Evolutionary conservation across 371 early-diverging fungal genomes (phyloP), one percentile per base, ranked within the genome.

Genomic region (Mortierella sp.): DNA sequence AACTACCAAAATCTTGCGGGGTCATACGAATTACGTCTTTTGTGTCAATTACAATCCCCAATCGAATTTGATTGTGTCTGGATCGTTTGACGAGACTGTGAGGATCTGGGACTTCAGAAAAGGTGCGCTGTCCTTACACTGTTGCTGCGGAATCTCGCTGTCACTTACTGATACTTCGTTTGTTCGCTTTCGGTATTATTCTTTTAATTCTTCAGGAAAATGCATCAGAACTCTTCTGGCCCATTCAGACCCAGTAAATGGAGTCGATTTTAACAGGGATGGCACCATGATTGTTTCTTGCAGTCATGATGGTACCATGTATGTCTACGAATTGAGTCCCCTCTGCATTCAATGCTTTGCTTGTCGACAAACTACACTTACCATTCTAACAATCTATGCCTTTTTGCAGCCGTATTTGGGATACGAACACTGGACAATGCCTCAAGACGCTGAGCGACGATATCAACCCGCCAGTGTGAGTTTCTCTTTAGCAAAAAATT

Each of bases 71-170:
- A 95, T 99, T 72, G 99, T 96, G 0, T 97, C 98, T 1, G 99
- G 99, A 45, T 97, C 97, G 5, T 99, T 98, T 87, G 99, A 99
- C 80, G 97, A 98, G 83, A 96, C 93, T 37, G 96, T 99, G 70
- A 90, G 95, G 58, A 94, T 99, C 55, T 99, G 99, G 99, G 98
- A 99, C 85, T 96, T 94, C 28, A 92, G 91, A 72, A 93, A 91
- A 72, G 98, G 97, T 90, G 83, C 32, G 24, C 49, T 32, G 30
- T 9, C 24, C 26, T 26, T 3, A 14, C 9, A 54, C 45, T 57
- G 11, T 28, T 47, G 18, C n/a, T 49, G 51, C 59, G 30, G 30
- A 58, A 24, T 22, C 39, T 40, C 24, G 26, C 24, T 9, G 43
- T 26, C 8, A 45, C 39, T 62, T 26, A 24, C 12, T 62, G 26